Evolutionary conservation across 441 rosid species (phyloP).

Genomic region (Populus tomentosa): DNA sequence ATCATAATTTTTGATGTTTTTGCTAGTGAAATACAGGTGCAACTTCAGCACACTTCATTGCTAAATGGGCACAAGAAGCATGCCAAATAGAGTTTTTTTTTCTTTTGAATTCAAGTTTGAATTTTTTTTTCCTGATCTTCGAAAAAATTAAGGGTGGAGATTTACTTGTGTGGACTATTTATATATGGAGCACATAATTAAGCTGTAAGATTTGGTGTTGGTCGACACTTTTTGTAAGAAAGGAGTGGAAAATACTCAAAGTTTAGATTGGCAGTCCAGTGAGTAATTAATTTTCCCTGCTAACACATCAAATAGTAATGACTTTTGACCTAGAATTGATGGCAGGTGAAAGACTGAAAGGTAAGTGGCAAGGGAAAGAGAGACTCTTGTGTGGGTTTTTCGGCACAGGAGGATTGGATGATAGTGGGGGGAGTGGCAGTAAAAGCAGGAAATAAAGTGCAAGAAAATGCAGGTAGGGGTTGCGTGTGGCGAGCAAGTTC

Average conservation of each 20-base stretch:
- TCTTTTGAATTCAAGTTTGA: too few relatives aligned
- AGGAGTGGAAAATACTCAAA: background rate
- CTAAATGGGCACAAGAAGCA: too few relatives aligned
- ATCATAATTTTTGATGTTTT: too few relatives aligned
- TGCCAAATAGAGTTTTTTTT: too few relatives aligned
- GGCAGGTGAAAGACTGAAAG: background rate
- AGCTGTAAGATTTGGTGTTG: too few relatives aligned
- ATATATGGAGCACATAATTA: too few relatives aligned
- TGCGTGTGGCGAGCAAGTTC: constrained; percentile 35
- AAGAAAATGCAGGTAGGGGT: constrained; percentile 33
- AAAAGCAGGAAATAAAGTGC: background rate
- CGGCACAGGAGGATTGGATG: background rate
- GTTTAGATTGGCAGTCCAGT: background rate
- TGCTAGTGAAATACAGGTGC: too few relatives aligned
- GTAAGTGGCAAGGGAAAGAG: background rate
- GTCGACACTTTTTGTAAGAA: too few relatives aligned
- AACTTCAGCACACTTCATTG: too few relatives aligned
- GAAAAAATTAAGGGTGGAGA: too few relatives aligned
- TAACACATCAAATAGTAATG: background rate
- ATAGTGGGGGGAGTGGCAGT: background rate
- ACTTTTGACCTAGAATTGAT: background rate
- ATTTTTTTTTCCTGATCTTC: too few relatives aligned
- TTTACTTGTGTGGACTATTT: too few relatives aligned
- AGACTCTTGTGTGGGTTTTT: background rate
- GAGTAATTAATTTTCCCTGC: background rate